Percentiles rank a stretch among this genome's conserved stretches.
Evolutionary conservation across 2,329 filamentous ascomycete species (phyloP).

Genomic region (Cladosporium oxysporum): DNA sequence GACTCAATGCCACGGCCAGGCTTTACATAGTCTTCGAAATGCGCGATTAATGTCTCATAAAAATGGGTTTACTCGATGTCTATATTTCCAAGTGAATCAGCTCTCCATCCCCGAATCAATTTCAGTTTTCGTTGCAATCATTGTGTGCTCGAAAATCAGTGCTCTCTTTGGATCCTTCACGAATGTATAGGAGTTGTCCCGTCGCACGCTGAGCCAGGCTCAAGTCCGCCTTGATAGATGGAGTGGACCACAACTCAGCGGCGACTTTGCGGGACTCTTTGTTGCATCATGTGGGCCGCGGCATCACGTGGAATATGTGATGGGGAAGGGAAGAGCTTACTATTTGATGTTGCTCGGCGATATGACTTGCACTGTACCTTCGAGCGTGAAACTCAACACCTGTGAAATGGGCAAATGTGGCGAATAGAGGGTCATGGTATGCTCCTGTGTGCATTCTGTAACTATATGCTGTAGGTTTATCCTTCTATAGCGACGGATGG

Average conservation of each 20-base stretch:
- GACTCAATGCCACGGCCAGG: not conserved
- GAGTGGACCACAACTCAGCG: not conserved
- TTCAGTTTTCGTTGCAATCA: not conserved
- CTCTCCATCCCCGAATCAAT: not conserved
- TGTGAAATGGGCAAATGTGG: not conserved
- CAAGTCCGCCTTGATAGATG: not conserved
- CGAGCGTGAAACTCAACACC: too few species aligned
- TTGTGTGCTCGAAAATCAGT: slow-evolving; percentile 17
- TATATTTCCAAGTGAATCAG: not conserved
- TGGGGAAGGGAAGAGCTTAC: too few species aligned
- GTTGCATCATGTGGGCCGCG: slow-evolving; percentile 11
- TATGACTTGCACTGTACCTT: too few species aligned
- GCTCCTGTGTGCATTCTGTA: not conserved
- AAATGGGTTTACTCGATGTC: not conserved
- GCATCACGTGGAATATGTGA: not conserved
- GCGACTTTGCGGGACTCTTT: not conserved
- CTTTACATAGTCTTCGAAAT: not conserved
- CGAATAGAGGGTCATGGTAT: not conserved
- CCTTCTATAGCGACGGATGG: not conserved
- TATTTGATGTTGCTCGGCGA: too few species aligned
- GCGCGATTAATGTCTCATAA: not conserved
- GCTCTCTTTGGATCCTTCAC: slow-evolving; percentile 26
- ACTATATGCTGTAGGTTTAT: not conserved
- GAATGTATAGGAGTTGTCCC: slow-evolving; percentile 13
- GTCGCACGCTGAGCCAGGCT: slow-evolving; percentile 1